phyloP scores from a whole-genome alignment of 2,329 filamentous ascomycete genomes.

The Ploettnerulaceae sp. region DNA sequence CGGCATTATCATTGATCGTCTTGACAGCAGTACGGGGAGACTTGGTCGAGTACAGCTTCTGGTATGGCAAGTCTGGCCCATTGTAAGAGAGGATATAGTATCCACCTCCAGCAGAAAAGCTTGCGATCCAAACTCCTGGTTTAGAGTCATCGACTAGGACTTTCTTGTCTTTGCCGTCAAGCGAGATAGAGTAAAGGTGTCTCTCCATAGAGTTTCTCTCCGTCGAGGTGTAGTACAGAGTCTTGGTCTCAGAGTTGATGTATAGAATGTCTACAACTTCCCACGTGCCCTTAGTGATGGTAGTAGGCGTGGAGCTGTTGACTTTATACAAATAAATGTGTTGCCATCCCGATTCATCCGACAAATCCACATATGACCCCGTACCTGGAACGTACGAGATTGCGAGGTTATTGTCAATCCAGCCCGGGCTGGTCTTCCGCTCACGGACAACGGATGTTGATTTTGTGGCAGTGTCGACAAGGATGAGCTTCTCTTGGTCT shows the following conservation, averaged over 20 bases:
- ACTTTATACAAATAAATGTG: slow-evolving; percentile 63
- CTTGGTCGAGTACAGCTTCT: slow-evolving; percentile 58
- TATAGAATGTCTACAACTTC: slow-evolving; percentile 57
- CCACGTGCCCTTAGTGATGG: slow-evolving; percentile 56
- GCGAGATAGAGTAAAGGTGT: slow-evolving; percentile 63
- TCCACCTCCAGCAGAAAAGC: slow-evolving; percentile 46
- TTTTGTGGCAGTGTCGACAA: slow-evolving; percentile 48
- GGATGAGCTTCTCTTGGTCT: slow-evolving; percentile 56
- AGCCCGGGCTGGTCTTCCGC: slow-evolving; percentile 43
- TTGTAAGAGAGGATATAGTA: slow-evolving; percentile 63
- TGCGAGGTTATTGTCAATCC: slow-evolving; percentile 50
- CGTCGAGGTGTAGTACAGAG: slow-evolving; percentile 62
- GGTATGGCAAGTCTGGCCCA: slow-evolving; percentile 64
- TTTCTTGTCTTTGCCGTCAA: slow-evolving; percentile 47
- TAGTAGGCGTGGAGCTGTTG: slow-evolving; percentile 47
- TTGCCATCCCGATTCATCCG: slow-evolving; percentile 59
- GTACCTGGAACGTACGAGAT: slow-evolving; percentile 49
- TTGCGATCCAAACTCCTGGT: slow-evolving; percentile 57
- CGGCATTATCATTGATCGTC: slow-evolving; percentile 56
- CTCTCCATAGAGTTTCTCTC: slow-evolving; percentile 62
- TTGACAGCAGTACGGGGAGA: slow-evolving; percentile 48
- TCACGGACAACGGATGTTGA: slow-evolving; percentile 45
- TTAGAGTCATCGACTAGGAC: slow-evolving; percentile 58
- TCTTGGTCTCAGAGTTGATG: slow-evolving; percentile 49
- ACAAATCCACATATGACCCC: slow-evolving; percentile 56